Base-by-base conservation (phyloP, 176 grass and related monocot species). In the Paspalum notatum region DNA sequence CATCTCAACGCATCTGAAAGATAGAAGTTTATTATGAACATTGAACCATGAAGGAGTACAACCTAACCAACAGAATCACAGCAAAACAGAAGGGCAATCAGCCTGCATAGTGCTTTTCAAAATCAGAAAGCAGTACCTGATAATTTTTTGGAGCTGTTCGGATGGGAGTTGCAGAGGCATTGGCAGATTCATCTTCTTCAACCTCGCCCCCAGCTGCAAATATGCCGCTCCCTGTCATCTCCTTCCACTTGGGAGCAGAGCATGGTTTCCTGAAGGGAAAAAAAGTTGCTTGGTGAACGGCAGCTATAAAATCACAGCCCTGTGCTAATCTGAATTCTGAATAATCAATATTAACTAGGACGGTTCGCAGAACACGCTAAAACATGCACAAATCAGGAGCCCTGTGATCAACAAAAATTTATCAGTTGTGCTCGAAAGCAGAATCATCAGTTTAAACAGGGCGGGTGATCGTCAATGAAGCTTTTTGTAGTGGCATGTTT, bases 161-260 rank as follows among this genome's bases (percentile, higher is more conserved):
- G 60, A 63, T 67, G 24, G 94, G 89, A 10, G 85, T 92, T 46
- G 68, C 85, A 25, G 71, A 87, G 59, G 68, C 90, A 83, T 80
- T 77, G 24, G 58, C 79, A 16, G 72, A 66, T 71, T 92, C 94
- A 27, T 89, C 80, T 69, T 72, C 85, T 75, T 85, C 91, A 58
- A 68, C 85, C 78, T 89, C 89, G 4, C 85, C 83, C 46, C 63
- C 89, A 75, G 84, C 83, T 68, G 85, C 80, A 82, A 97, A 97
- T 80, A 97, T 97, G 20, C 94, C 94, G 61, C 94, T 94, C 25
- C 94, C 94, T 80, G 91, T 90, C 91, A 97, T 97, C 87, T 97
- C 94, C 81, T 97, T 97, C 89, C 91, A 91, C 77, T 97, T 97
- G 24, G 94, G 89, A 81, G 88, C 94, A 10, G 91, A 97, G 51